These are phyloP conservation scores for Caryopteris hybrid DNA, from an alignment of 305 asterid genomes.

Conservation along the genomic window DNA sequence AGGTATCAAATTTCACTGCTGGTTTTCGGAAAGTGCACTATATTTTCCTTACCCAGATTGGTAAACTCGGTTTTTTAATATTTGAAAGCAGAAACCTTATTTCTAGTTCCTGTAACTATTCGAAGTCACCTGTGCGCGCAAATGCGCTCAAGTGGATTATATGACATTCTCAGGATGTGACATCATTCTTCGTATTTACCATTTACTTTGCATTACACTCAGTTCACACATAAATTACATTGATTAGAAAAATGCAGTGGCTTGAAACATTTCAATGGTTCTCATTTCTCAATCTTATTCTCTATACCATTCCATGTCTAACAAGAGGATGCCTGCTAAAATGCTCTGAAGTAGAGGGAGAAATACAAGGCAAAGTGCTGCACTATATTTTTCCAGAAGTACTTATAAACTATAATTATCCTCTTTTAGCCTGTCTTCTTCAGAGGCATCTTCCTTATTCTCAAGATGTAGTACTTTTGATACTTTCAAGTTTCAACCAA, in stretches of 20 bases:
- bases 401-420: background rate
- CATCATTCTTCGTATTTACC: background rate
- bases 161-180: background rate
- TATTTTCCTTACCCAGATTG: background rate
- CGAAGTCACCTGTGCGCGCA: background rate
- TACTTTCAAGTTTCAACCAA: background rate
- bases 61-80: background rate
- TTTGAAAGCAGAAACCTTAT: background rate
- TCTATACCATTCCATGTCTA: background rate
- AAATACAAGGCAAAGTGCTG: no score
- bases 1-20: slow-evolving; percentile 40
- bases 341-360: no score
- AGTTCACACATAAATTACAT: background rate
- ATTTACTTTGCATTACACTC: background rate
- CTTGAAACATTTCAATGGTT: background rate
- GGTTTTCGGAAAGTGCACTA: background rate
- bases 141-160: background rate
- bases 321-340: background rate
- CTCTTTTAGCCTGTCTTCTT: background rate
- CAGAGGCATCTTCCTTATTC: background rate
- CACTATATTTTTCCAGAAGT: background rate
- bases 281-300: background rate
- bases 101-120: background rate
- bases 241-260: background rate
- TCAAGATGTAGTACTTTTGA: background rate